Conservation (phyloP, 768 basidiomycete species). For the Lepiota brunneoincarnata region DNA sequence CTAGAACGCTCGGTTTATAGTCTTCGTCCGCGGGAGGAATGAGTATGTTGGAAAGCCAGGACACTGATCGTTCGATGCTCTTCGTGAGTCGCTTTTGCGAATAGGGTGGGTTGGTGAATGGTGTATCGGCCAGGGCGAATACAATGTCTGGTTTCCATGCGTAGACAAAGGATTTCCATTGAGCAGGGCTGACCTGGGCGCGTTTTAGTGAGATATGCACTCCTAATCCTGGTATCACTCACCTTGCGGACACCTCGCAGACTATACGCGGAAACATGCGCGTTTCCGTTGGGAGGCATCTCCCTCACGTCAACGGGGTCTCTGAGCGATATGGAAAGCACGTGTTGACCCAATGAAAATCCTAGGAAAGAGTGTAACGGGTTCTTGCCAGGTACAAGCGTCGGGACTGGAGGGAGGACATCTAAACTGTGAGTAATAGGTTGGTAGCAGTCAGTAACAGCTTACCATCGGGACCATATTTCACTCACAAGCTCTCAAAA, state of each 20-base stretch:
- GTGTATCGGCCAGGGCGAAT: conserved; percentile 67
- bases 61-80: conserved; percentile 63
- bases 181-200: conserved; percentile 47
- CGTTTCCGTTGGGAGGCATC: conserved; percentile 72
- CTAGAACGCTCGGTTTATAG: conserved; percentile 37
- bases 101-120: conserved; percentile 59
- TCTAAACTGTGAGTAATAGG: conserved; percentile 47
- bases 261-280: conserved; percentile 52
- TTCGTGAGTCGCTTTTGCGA: conserved; percentile 81
- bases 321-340: conserved; percentile 59
- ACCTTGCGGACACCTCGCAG: conserved; percentile 75
- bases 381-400: conserved; percentile 44
- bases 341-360: conserved; percentile 41
- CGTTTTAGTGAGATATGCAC: not conserved
- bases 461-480: not conserved
- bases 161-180: conserved; percentile 55
- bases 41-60: conserved; percentile 64
- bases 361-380: conserved; percentile 71
- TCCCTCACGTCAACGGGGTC: conserved; percentile 63
- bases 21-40: not conserved
- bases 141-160: conserved; percentile 66
- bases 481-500: conserved; percentile 79
- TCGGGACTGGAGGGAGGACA: conserved; percentile 63
- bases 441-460: not conserved
- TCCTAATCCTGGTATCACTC: conserved; percentile 10